Conservation (phyloP, 257 asterid genomes). For the Mitragyna speciosa region DNA sequence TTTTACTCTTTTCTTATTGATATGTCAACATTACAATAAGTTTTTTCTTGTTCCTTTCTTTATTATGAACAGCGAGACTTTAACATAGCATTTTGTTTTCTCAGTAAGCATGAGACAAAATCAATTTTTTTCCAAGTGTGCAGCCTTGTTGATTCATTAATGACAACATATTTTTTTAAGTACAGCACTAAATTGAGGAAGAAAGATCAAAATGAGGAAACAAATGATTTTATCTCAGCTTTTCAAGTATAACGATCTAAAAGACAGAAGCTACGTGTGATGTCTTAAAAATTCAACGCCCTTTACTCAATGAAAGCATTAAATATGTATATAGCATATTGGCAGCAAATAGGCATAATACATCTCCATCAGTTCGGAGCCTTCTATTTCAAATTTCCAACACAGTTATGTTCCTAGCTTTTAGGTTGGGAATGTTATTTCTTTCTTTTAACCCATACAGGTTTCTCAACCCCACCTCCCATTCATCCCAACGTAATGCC, state of each 20-base stretch:
- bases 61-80: background rate
- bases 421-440: too few species aligned
- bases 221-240: too few species aligned
- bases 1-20: too few species aligned
- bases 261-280: slow-evolving; percentile 32
- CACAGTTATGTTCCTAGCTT: too few species aligned
- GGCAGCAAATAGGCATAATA: slow-evolving; percentile 7
- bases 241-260: slow-evolving; percentile 8
- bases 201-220: background rate
- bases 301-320: slow-evolving; percentile 15
- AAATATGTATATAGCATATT: background rate
- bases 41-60: background rate
- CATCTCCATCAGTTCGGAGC: background rate
- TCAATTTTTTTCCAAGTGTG: too few species aligned
- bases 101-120: background rate
- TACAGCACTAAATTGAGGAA: background rate
- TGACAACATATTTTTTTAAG: background rate
- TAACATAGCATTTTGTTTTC: background rate
- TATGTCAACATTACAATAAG: too few species aligned
- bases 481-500: background rate
- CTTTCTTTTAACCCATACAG: too few species aligned
- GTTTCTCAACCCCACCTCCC: background rate
- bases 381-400: slow-evolving; percentile 3
- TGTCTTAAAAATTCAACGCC: slow-evolving; percentile 21
- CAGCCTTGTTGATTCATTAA: background rate